Evolutionary conservation across 495 filamentous ascomycete species (phyloP).

Genomic region (Hypoxylon trugodes): DNA sequence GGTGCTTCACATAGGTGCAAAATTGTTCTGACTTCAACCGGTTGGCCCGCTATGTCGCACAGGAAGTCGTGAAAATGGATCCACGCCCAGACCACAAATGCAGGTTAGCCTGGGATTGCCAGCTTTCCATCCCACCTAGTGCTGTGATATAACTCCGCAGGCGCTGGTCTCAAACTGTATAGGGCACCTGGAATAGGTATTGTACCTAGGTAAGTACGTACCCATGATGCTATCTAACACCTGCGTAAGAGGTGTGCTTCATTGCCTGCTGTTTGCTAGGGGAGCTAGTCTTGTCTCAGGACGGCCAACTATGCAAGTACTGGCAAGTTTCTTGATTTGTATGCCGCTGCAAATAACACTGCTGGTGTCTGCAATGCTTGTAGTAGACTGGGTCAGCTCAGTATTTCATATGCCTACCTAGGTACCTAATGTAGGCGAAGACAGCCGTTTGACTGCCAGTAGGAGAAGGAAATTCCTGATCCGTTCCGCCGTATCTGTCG

Average conservation of each 20-base stretch:
- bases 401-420: constrained; percentile 18
- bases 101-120: constrained; percentile 21
- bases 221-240: constrained; percentile 2
- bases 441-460: constrained; percentile 24
- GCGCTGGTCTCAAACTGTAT: constrained; percentile 4
- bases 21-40: constrained; percentile 23
- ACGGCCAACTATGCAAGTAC: neutral
- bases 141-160: constrained; percentile 3
- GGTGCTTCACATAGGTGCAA: constrained; percentile 28
- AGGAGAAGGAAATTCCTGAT: constrained; percentile 2
- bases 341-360: constrained; percentile 11
- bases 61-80: constrained; percentile 34
- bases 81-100: constrained; percentile 19
- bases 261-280: constrained; percentile 17
- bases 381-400: constrained; percentile 18
- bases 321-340: neutral
- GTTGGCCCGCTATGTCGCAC: constrained; percentile 25
- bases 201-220: neutral
- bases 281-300: neutral
- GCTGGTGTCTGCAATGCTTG: constrained; percentile 24
- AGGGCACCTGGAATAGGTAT: too few relatives aligned
- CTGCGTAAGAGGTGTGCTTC: constrained; percentile 15
- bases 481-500: constrained; percentile 11
- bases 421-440: constrained; percentile 19
- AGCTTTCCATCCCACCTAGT: constrained; percentile 18